phyloP scores from a whole-genome alignment of 2,329 filamentous ascomycete genomes.

The Colletotrichum caudatum region DNA sequence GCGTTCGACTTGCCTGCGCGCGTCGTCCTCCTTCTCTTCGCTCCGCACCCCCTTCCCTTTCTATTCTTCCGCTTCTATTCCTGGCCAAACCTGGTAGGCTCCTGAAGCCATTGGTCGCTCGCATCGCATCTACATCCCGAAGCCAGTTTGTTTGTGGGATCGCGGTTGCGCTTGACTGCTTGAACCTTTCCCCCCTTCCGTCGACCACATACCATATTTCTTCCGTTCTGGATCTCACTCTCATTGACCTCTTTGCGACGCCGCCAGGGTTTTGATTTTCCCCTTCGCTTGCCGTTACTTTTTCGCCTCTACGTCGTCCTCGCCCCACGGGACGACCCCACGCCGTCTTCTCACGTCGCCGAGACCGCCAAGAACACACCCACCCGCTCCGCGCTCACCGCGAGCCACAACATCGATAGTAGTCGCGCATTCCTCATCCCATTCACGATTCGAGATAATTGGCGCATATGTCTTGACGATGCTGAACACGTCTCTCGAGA shows the following conservation, averaged over 20 bases:
- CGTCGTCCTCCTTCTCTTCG: constrained; percentile 33
- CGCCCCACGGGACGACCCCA: neutral
- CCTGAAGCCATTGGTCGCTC: constrained; percentile 17
- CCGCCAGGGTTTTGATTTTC: constrained; percentile 2
- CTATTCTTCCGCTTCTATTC: constrained; percentile 26
- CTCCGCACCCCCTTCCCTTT: constrained; percentile 26
- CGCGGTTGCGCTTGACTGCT: constrained; percentile 13
- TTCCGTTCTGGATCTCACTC: constrained; percentile 13
- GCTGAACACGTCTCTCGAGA: constrained; percentile 40
- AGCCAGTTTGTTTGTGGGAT: constrained; percentile 3
- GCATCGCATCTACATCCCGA: constrained; percentile 6
- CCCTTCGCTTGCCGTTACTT: constrained; percentile 5
- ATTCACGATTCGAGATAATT: constrained; percentile 33
- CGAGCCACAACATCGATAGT: constrained; percentile 19
- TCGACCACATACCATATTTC: neutral
- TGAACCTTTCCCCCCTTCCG: neutral
- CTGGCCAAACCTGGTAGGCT: constrained; percentile 10
- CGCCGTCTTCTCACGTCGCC: neutral
- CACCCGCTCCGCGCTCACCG: neutral
- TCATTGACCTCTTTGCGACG: constrained; percentile 3
- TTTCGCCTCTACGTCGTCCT: neutral
- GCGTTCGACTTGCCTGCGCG: constrained; percentile 28
- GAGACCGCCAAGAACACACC: constrained; percentile 2
- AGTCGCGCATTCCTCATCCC: constrained; percentile 30
- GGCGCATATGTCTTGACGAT: constrained; percentile 43